Conservation (phyloP, 768 basidiomycete genomes). For the Rhizopogon sp. region DNA sequence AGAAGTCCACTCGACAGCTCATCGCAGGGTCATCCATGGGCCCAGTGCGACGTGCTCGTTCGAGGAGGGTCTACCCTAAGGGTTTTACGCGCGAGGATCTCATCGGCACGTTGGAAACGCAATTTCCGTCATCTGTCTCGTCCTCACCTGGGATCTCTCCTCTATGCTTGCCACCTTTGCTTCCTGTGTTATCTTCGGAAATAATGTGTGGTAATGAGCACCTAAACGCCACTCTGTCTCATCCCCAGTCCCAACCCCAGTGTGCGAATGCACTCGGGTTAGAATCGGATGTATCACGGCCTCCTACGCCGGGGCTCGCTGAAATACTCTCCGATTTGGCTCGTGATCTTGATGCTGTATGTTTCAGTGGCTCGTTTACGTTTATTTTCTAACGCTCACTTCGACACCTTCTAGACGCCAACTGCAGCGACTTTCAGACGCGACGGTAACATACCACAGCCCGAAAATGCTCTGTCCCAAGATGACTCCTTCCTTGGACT, state of each 20-base stretch:
- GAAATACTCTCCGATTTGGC: conserved; percentile 16
- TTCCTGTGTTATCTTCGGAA: conserved; percentile 12
- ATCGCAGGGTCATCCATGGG: conserved; percentile 33
- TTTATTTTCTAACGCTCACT: not conserved
- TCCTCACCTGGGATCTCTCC: conserved; percentile 11
- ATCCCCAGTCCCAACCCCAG: conserved; percentile 8
- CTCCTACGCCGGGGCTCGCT: conserved; percentile 17
- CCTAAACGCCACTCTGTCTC: conserved; percentile 1
- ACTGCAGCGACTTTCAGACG: conserved; percentile 16
- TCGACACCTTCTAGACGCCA: conserved; percentile 18
- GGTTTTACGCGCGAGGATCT: conserved; percentile 8
- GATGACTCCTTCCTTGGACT: not conserved
- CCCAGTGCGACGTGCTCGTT: conserved; percentile 29
- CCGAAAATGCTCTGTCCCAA: not conserved
- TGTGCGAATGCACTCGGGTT: conserved; percentile 6
- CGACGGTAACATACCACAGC: not conserved
- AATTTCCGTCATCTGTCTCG: not conserved
- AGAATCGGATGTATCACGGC: conserved; percentile 13
- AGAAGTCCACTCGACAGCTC: conserved; percentile 27
- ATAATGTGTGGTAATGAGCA: not conserved
- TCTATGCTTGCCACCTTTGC: conserved; percentile 9
- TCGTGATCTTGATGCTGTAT: conserved; percentile 27
- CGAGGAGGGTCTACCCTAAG: conserved; percentile 19
- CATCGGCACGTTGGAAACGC: conserved; percentile 8
- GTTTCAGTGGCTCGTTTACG: not conserved